Conservation (phyloP, 495 filamentous ascomycete species). For the Lasiosphaeria ovina region DNA sequence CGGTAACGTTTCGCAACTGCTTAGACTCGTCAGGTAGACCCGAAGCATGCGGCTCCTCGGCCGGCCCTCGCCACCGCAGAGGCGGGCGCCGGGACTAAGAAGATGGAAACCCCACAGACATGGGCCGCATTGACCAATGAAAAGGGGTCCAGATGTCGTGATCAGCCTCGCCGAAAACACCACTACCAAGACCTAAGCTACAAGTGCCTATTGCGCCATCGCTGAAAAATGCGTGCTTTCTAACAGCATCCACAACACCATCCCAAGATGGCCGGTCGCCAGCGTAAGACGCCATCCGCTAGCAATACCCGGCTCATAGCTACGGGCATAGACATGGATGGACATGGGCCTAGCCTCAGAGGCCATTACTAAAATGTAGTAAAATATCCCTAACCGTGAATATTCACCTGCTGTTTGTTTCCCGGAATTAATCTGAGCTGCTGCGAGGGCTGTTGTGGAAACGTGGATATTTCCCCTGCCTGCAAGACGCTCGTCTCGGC, state of each 20-base stretch:
- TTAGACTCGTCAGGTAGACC: too few relatives aligned
- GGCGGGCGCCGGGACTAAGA: background rate
- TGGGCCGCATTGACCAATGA: constrained; percentile 27
- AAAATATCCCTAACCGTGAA: too few relatives aligned
- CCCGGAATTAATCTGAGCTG: too few relatives aligned
- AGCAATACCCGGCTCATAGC: too few relatives aligned
- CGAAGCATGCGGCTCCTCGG: background rate
- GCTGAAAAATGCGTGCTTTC: constrained; percentile 19
- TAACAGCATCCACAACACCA: constrained; percentile 17
- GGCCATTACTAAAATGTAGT: too few relatives aligned
- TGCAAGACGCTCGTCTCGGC: constrained; percentile 15
- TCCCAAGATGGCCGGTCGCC: constrained; percentile 13
- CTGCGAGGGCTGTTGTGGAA: constrained; percentile 6
- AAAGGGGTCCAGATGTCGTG: constrained; percentile 32
- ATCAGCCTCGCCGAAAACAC: constrained; percentile 35
- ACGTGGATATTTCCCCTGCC: background rate
- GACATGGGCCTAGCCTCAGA: too few relatives aligned
- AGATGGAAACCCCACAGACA: constrained; percentile 27
- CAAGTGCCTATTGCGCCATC: constrained; percentile 20
- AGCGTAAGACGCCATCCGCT: background rate
- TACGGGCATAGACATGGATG: too few relatives aligned
- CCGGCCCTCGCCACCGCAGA: background rate
- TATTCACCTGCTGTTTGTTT: too few relatives aligned
- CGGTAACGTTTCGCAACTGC: too few relatives aligned
- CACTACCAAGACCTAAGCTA: constrained; percentile 29